Conservation (phyloP, 179 eudicot genomes). For the Beta corolliflora region DNA sequence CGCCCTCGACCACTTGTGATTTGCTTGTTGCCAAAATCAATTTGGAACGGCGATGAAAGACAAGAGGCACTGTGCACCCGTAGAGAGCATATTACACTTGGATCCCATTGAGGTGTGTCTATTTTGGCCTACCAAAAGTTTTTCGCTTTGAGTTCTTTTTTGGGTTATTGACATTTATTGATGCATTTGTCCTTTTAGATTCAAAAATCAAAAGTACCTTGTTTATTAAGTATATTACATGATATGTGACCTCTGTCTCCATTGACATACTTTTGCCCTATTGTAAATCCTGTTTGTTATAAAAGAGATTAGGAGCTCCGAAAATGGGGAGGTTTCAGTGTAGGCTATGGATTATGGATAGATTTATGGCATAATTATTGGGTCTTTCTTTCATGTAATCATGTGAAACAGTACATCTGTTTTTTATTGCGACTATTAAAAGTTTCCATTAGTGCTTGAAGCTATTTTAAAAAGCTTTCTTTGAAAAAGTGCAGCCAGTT, state of each 20-base stretch:
- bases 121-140: too few species aligned
- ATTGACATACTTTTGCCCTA: not conserved
- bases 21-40: constrained; percentile 77
- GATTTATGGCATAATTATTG: not conserved
- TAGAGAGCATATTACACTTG: constrained; percentile 78
- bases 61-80: constrained; percentile 59
- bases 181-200: constrained; percentile 5
- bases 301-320: not conserved
- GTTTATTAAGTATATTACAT: not conserved
- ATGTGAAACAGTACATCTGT: too few species aligned
- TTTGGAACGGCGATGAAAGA: constrained; percentile 82
- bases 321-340: not conserved
- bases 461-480: not conserved
- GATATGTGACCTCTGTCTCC: not conserved
- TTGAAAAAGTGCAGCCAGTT: not conserved
- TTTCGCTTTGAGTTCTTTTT: too few species aligned
- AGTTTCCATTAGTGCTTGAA: not conserved
- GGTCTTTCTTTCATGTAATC: not conserved
- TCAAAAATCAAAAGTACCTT: not conserved
- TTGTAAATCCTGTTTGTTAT: not conserved
- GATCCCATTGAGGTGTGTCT: too few species aligned
- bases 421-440: too few species aligned
- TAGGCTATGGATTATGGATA: not conserved
- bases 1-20: constrained; percentile 55
- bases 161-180: not conserved